Base-by-base conservation (phyloP, 192 early-diverging fungal genomes). In the Backusella circina region DNA sequence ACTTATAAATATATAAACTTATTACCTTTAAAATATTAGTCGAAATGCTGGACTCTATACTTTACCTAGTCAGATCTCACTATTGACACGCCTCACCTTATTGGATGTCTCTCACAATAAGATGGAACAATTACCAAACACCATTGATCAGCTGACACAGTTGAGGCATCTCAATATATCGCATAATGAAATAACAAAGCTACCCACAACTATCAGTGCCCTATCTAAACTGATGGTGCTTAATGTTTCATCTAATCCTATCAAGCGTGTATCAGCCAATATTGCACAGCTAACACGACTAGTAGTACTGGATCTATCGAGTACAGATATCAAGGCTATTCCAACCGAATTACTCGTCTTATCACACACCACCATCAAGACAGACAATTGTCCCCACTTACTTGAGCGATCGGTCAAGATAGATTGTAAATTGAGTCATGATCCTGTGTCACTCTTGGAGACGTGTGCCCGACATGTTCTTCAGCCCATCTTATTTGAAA, bases 381-480 rank as follows among this genome's bases (percentile, higher is more conserved):
- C 41, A 0, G 72, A 78, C 18, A 44, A 78, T 10, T 78, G 77
- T 67, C 51, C 23, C 23, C 44, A 69, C 5, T 18, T 78, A 28
- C 15, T 36, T 15, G 28, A 68, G 54, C 28, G 61, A 9, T 50
- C n/a, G 15, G 21, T 32, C 5, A 28, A 50, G 15, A 73, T 65
- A 16, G 9, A 23, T 33, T 15, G 23, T 13, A 33, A 36, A 2
- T 23, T 74, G 1, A 39, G 70, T 2, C 79, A 88, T 35, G 77
- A 81, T 13, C 84, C 86, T 28, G 93, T 93, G 1, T 87, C 85
- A 6, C 82, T 97, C 18, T 81, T 90, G 64, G 95, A 97, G 74
- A 79, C 93, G 5, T 90, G 93, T 33, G 93, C 94, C 1, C 80
- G 95, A 23, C 85, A 88, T n/a, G 84, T 96, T 33, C 87, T 93